Base-by-base conservation (phyloP, 2,329 filamentous ascomycete species). In the Epichloe uncinata region DNA sequence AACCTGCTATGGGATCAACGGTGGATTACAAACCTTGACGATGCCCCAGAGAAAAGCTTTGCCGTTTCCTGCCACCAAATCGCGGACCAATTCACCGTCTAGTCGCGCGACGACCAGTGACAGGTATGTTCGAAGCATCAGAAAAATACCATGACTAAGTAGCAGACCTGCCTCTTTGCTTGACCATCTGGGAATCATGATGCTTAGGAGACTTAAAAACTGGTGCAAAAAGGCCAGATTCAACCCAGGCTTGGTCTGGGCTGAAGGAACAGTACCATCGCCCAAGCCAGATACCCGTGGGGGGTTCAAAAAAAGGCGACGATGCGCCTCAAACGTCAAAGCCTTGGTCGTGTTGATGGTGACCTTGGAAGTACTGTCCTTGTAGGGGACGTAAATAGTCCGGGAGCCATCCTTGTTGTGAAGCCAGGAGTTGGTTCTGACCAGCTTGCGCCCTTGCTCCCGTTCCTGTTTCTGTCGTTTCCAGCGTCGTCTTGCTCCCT, bases 221-320 rank as follows among this genome's bases (percentile, higher is more conserved):
- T 98, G 93, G 65, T 98, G 93, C 48, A 98, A 68, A 98, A 98
- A 98, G 11, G 93, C 93, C 52, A 98, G 75, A 63, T 98, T 98
- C 38, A 98, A 71, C 0, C 93, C 93, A 0, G 93, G 89, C 65
- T 95, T 97, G 3, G 90, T 91, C 64, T 95, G 87, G 9, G 87
- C 79, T 2, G 90, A 87, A 15, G 93, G 93, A 5, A 94, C 87
- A 42, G 77, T 75, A 13, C 82, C 81, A 64, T 89, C 82, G 38
- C 77, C 75, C 45, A 93, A 75, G 1, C 88, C 85, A 12, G 88
- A 85, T 16, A 89, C 85, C 53, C 88, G 77, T 4, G 90, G 90
- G 90, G 60, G 90, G 60, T 95, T 93, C 45, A 98, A 73, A 64
- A 98, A 98, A 33, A 98, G 75, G 26, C 94, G 78, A 34, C 93